Conservation (phyloP, 805 yeast species). For the Candida vaughaniae region DNA sequence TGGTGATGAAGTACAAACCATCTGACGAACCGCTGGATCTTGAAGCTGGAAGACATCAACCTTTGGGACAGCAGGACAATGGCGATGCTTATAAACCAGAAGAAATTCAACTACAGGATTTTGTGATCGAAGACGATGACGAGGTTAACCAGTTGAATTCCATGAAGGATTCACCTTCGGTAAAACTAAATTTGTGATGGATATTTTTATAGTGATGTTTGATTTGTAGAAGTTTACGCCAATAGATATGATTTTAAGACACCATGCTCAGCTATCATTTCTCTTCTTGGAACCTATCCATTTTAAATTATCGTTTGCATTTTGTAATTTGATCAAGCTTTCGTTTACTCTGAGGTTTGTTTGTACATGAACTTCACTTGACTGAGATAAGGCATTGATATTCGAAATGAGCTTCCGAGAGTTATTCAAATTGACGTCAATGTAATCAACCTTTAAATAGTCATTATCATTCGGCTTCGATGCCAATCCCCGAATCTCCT, state of each 20-base stretch:
- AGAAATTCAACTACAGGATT: constrained; percentile 27
- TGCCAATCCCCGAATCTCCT: constrained; percentile 15
- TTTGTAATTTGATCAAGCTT: constrained; percentile 6
- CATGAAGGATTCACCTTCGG: background rate
- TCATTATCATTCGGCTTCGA: constrained; percentile 21
- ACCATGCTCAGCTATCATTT: too few species aligned
- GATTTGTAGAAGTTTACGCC: too few species aligned
- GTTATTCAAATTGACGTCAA: constrained; percentile 34
- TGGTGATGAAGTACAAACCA: constrained; percentile 36
- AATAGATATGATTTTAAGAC: too few species aligned
- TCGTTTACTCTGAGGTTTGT: constrained; percentile 5
- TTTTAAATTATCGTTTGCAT: constrained; percentile 5
- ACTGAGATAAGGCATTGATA: constrained; percentile 7
- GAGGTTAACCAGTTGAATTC: constrained; percentile 1
- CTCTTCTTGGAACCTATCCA: too few species aligned
- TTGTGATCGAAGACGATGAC: constrained; percentile 27
- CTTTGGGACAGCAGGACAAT: constrained; percentile 10
- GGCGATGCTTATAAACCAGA: constrained; percentile 14
- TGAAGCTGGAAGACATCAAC: constrained; percentile 6
- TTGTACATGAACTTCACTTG: constrained; percentile 2
- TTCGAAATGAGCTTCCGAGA: constrained; percentile 27
- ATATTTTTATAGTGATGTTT: too few species aligned
- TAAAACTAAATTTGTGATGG: constrained; percentile 2
- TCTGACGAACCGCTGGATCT: constrained; percentile 6
- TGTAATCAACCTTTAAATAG: constrained; percentile 30